Evolutionary conservation across 192 early-diverging fungal genomes (phyloP).

Genomic region (Umbelopsis ramanniana): DNA sequence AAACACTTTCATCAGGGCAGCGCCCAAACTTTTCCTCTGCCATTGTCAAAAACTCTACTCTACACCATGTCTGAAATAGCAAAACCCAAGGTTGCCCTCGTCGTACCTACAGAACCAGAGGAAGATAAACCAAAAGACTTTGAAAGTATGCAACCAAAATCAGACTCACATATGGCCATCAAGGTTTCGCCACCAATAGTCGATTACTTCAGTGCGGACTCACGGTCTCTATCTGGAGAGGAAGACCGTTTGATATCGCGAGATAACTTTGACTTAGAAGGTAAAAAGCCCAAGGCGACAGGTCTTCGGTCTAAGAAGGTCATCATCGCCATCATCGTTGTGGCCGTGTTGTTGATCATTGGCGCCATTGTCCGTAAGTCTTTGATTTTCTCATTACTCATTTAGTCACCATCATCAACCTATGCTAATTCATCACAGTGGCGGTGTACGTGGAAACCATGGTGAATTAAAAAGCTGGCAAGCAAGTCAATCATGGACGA

Average conservation of each 20-base stretch:
- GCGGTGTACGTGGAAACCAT: not conserved
- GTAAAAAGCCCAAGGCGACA: not conserved
- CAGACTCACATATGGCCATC: slow-evolving; percentile 1
- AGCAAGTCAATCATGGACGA: not conserved
- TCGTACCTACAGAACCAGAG: not conserved
- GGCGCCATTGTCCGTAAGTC: slow-evolving; percentile 10
- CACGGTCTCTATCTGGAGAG: not conserved
- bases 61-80: not conserved
- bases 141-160: not conserved
- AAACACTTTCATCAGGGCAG: not conserved
- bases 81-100: not conserved
- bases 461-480: not conserved
- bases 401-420: not conserved
- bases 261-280: not conserved
- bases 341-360: not conserved
- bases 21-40: not conserved
- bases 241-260: not conserved
- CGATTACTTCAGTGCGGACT: not conserved
- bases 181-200: not conserved
- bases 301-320: not conserved
- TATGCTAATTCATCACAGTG: not conserved
- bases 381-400: not conserved
- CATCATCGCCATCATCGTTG: not conserved
- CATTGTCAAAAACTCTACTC: not conserved
- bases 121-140: not conserved